phyloP scores from a whole-genome alignment of 1,139 yeast genomes.

The Debaryomyces sp. region DNA sequence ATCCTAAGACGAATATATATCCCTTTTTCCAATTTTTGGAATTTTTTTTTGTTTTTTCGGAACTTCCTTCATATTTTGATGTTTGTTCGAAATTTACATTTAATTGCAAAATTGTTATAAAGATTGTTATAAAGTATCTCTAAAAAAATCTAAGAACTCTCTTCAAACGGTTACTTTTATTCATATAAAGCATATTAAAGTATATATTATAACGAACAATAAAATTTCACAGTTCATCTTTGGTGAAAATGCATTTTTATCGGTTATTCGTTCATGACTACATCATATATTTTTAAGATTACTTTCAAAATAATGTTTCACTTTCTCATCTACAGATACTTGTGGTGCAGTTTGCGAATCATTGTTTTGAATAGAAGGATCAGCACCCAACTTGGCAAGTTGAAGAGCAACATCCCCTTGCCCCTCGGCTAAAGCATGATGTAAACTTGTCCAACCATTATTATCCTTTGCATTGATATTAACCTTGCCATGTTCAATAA shows the following conservation, averaged over 20 bases:
- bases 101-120: neutral
- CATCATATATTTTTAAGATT: neutral
- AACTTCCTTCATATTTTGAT: neutral
- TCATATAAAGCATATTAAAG: neutral
- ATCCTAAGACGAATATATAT: neutral
- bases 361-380: slow-evolving; percentile 45
- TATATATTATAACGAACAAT: neutral
- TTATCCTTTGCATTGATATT: slow-evolving; percentile 70
- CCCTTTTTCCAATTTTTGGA: neutral
- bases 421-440: slow-evolving; percentile 92
- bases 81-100: neutral
- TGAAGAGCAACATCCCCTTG: slow-evolving; percentile 74
- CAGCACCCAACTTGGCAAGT: slow-evolving; percentile 71
- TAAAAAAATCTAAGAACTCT: too few species aligned
- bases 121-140: too few species aligned
- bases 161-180: neutral
- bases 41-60: neutral
- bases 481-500: slow-evolving; percentile 53
- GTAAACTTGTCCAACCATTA: slow-evolving; percentile 84
- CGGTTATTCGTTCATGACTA: too few species aligned
- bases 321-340: slow-evolving; percentile 65
- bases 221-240: neutral
- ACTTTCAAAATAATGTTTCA: slow-evolving; percentile 20
- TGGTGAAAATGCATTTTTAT: too few species aligned
- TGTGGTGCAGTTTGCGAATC: slow-evolving; percentile 62